Evolutionary conservation across 306 rosid genomes (phyloP).

Genomic region (Quercus bicolor): DNA sequence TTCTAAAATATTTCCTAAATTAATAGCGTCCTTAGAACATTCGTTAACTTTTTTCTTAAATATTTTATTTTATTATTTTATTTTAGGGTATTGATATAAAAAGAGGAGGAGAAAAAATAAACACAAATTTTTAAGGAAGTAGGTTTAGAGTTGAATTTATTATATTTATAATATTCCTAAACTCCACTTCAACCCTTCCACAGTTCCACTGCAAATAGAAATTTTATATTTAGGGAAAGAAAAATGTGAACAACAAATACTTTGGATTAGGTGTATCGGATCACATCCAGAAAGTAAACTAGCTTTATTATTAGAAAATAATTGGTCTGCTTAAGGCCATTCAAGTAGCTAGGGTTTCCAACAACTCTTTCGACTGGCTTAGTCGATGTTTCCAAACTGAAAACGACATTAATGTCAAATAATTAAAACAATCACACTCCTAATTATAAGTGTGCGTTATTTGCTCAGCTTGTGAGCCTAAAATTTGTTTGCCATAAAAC

Average conservation of each 20-base stretch:
- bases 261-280: conserved; percentile 52
- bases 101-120: background rate
- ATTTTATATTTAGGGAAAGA: background rate
- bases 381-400: conserved; percentile 37
- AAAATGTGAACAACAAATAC: conserved; percentile 10
- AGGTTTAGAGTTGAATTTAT: background rate
- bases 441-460: background rate
- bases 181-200: background rate
- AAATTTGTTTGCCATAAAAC: background rate
- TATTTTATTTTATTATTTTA: too few relatives aligned
- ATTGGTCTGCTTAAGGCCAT: conserved; percentile 17
- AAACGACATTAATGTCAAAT: conserved; percentile 27
- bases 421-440: background rate
- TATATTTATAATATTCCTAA: background rate
- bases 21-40: too few relatives aligned
- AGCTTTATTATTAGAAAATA: conserved; percentile 1
- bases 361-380: conserved; percentile 39
- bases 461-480: background rate
- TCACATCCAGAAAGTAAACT: conserved; percentile 14
- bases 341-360: conserved; percentile 43
- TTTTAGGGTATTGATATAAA: background rate
- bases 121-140: background rate
- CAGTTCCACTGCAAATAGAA: conserved; percentile 19
- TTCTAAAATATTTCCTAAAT: too few relatives aligned
- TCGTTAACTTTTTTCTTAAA: too few relatives aligned